phyloP scores from a whole-genome alignment of 163 green algal species.

The Chlamydomonas reinhardtii region DNA sequence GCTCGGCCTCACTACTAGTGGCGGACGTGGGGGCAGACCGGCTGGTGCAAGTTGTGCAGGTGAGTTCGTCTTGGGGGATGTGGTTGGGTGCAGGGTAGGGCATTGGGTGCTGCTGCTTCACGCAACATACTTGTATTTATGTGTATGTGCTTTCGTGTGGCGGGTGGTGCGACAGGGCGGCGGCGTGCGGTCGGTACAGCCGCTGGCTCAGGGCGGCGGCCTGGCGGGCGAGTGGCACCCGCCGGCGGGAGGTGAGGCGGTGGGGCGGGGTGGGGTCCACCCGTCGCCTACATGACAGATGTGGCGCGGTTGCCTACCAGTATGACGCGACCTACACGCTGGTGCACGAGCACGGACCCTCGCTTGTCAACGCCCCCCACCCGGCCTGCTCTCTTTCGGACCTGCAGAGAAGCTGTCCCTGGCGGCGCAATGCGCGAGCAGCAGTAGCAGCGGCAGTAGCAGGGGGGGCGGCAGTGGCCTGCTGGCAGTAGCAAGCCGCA shows the following conservation, averaged over 20 bases:
- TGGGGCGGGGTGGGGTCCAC: too few species aligned
- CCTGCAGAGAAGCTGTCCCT: constrained; percentile 26
- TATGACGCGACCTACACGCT: too few species aligned
- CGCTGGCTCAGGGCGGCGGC: neutral
- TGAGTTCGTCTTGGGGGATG: neutral
- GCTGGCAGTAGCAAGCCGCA: constrained; percentile 19
- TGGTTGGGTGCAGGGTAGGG: too few species aligned
- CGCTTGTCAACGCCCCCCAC: too few species aligned
- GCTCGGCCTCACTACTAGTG: constrained; percentile 32
- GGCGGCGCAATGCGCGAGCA: neutral
- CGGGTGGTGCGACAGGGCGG: too few species aligned
- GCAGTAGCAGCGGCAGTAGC: too few species aligned
- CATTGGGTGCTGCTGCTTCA: too few species aligned
- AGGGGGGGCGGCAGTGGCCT: neutral
- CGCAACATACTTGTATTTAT: too few species aligned
- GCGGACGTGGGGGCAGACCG: neutral
- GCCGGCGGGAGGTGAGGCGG: neutral
- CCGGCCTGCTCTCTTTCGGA: too few species aligned
- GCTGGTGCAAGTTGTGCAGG: constrained; percentile 41
- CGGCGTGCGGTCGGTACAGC: constrained; percentile 7
- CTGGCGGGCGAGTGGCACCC: constrained; percentile 13
- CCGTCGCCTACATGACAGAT: too few species aligned
- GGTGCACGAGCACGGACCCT: too few species aligned
- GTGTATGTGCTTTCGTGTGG: neutral
- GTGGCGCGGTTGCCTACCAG: too few species aligned